Percentiles rank a stretch among this genome's conserved stretches.
phyloP scores from a whole-genome alignment of 805 yeast genomes.

The Priceomyces carsonii region DNA sequence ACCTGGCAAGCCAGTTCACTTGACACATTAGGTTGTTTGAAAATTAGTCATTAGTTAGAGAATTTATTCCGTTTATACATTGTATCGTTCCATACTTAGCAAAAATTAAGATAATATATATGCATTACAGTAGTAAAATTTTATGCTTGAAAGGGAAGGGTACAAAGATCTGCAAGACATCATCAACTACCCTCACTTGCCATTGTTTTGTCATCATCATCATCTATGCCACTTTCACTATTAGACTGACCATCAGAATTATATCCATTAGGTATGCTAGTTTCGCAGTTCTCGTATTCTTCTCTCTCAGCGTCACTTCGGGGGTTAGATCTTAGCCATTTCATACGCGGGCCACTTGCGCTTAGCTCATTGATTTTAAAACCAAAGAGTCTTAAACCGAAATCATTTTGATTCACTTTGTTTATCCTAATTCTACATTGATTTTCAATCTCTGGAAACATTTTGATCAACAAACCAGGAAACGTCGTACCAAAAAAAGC shows the following conservation, averaged over 20 bases:
- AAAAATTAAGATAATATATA: too few species aligned
- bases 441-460: slow-evolving; percentile 86
- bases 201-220: slow-evolving; percentile 43
- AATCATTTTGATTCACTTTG: slow-evolving; percentile 50
- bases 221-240: slow-evolving; percentile 26
- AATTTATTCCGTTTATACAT: too few species aligned
- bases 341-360: slow-evolving; percentile 89
- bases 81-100: too few species aligned
- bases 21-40: slow-evolving; percentile 52
- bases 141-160: slow-evolving; percentile 1
- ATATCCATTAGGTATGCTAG: slow-evolving; percentile 44
- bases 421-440: slow-evolving; percentile 61
- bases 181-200: slow-evolving; percentile 33
- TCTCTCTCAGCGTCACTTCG: slow-evolving; percentile 55
- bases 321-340: slow-evolving; percentile 87
- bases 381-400: slow-evolving; percentile 82
- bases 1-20: slow-evolving; percentile 61
- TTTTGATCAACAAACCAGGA: slow-evolving; percentile 87
- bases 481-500: slow-evolving; percentile 96
- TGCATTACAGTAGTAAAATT: too few species aligned
- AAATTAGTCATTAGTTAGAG: too few species aligned
- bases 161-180: background rate
- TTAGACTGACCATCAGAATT: slow-evolving; percentile 9
- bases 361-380: slow-evolving; percentile 77
- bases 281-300: slow-evolving; percentile 68